Percentiles rank a stretch among this genome's conserved stretches.
These are phyloP conservation scores for Naganishia cerealis DNA, from an alignment of 1,284 basidiomycete species.

Conservation along the genomic window DNA sequence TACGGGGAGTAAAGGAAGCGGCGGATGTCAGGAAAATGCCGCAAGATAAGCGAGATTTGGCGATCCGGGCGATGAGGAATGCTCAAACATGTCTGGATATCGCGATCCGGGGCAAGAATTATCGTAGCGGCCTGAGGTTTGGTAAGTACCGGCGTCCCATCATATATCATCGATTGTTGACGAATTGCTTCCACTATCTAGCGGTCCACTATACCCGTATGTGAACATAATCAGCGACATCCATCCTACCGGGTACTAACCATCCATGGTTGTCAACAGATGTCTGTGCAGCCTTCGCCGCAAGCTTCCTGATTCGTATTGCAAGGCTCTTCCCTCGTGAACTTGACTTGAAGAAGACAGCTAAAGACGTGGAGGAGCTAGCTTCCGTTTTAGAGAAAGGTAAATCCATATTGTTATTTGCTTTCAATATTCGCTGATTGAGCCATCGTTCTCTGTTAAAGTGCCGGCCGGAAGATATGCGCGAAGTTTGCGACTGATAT, in stretches of 20 bases:
- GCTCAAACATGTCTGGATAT: constrained; percentile 53
- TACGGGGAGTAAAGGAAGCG: constrained; percentile 51
- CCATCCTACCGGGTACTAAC: background rate
- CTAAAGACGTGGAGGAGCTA: constrained; percentile 73
- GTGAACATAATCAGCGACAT: constrained; percentile 54
- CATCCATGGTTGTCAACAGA: constrained; percentile 57
- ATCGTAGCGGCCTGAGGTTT: constrained; percentile 85
- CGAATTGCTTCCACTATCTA: constrained; percentile 25
- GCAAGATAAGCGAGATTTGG: constrained; percentile 50
- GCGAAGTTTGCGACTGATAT: constrained; percentile 78
- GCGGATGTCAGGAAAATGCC: constrained; percentile 51
- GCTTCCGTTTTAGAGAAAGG: constrained; percentile 72
- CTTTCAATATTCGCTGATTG: constrained; percentile 33
- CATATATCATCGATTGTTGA: constrained; percentile 29
- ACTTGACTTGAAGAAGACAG: constrained; percentile 72
- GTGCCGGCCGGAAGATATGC: constrained; percentile 88
- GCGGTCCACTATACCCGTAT: constrained; percentile 35
- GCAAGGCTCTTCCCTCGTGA: constrained; percentile 82
- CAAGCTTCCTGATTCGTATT: constrained; percentile 80
- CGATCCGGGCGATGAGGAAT: constrained; percentile 53
- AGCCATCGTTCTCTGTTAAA: constrained; percentile 44
- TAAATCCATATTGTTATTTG: constrained; percentile 48
- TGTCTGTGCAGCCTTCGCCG: constrained; percentile 86
- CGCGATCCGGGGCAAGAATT: constrained; percentile 58
- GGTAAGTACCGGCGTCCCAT: constrained; percentile 56